A percentile compares a stretch with the other conserved stretches of the same genome.
phyloP scores from a whole-genome alignment of 2,329 filamentous ascomycete genomes.

The Penicillium sp. region DNA sequence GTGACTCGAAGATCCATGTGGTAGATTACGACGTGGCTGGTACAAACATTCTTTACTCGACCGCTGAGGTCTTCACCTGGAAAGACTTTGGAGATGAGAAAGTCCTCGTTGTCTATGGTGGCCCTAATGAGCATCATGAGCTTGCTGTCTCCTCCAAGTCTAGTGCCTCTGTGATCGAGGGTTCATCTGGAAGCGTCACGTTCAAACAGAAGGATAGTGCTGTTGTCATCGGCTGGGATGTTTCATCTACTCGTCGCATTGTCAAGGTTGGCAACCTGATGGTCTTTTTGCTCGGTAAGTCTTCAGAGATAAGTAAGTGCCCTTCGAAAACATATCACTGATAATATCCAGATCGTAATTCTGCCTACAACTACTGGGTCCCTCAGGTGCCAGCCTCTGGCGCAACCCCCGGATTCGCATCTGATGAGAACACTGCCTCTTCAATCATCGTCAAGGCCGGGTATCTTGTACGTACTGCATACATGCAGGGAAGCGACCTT shows the following conservation, averaged over 20 bases:
- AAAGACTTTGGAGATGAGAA: conserved; percentile 61
- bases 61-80: conserved; percentile 48
- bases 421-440: conserved; percentile 27
- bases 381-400: conserved; percentile 34
- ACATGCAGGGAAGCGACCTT: conserved; percentile 55
- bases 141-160: conserved; percentile 35
- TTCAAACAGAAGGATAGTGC: conserved; percentile 29
- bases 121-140: conserved; percentile 41
- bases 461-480: conserved; percentile 49
- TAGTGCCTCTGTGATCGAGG: conserved; percentile 30
- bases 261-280: conserved; percentile 46
- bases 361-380: conserved; percentile 47
- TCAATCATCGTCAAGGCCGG: conserved; percentile 45
- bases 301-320: not conserved
- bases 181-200: conserved; percentile 30
- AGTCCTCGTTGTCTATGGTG: conserved; percentile 43
- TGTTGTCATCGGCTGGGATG: conserved; percentile 52
- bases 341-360: conserved; percentile 48
- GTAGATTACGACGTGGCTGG: conserved; percentile 42
- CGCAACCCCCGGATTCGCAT: conserved; percentile 31
- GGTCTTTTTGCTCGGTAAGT: conserved; percentile 55
- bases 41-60: conserved; percentile 43
- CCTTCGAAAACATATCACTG: conserved; percentile 9
- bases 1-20: conserved; percentile 47
- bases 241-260: conserved; percentile 48